Conservation (phyloP, 495 filamentous ascomycete genomes). For the Penicillium cataractarum region DNA sequence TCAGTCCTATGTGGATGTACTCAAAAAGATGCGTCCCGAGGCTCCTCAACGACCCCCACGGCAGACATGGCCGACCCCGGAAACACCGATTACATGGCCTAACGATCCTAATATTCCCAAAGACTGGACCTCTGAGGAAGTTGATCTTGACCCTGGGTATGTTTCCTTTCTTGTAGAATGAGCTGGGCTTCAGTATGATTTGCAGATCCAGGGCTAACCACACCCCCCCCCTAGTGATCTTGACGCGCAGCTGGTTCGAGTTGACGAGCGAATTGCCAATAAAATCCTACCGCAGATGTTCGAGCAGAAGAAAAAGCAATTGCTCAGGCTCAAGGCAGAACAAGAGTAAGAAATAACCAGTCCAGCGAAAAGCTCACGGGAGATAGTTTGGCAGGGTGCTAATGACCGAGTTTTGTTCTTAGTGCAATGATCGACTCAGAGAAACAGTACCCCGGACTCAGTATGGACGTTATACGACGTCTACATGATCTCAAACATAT, state of each 20-base stretch:
- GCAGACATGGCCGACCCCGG: not conserved
- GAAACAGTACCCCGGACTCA: not conserved
- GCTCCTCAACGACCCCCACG: not conserved
- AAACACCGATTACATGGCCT: not conserved
- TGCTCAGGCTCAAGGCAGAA: not conserved
- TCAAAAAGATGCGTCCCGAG: not conserved
- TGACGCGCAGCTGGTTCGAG: not conserved
- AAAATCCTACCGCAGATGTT: not conserved
- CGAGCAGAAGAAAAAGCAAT: not conserved
- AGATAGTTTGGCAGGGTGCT: not conserved
- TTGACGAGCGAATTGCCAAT: conserved; percentile 3
- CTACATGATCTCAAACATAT: not conserved
- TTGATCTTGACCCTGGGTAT: not conserved
- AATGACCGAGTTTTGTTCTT: not conserved
- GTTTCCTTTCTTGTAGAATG: not conserved
- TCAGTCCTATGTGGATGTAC: not conserved
- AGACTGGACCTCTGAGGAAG: not conserved
- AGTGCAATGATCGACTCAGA: not conserved
- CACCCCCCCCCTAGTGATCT: not conserved
- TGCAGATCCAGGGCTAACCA: not conserved
- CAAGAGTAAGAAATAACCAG: not conserved
- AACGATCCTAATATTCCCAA: not conserved
- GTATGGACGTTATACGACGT: not conserved
- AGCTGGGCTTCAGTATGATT: not conserved
- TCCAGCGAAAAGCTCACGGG: not conserved